Evolutionary conservation across 129 eudicot species (phyloP).

Genomic region (Flaveria brownii): DNA sequence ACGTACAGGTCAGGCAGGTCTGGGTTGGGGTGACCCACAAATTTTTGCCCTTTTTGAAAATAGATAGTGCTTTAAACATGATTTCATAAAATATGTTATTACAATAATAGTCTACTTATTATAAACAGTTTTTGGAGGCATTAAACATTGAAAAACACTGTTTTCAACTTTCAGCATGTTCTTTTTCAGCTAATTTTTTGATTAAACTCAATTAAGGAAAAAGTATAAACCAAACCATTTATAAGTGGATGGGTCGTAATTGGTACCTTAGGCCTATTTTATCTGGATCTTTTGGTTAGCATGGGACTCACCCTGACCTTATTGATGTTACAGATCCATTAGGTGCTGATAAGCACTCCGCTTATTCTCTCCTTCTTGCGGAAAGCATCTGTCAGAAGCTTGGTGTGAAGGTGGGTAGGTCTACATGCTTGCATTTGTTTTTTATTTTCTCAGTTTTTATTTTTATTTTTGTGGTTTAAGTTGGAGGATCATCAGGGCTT

Average conservation of each 20-base stretch:
- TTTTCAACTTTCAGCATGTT: neutral
- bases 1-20: neutral
- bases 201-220: neutral
- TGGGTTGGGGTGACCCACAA: neutral
- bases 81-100: neutral
- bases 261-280: neutral
- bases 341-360: constrained; percentile 91
- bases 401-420: constrained; percentile 68
- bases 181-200: neutral
- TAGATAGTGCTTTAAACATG: neutral
- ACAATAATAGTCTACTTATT: neutral
- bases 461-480: neutral
- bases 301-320: constrained; percentile 12
- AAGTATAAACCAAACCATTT: neutral
- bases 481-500: neutral
- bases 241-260: neutral
- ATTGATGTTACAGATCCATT: constrained; percentile 60
- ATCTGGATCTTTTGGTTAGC: constrained; percentile 2
- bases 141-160: neutral
- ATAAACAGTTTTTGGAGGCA: neutral
- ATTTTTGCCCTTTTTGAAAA: neutral
- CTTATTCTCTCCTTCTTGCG: constrained; percentile 91
- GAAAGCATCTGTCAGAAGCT: constrained; percentile 83
- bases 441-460: neutral
- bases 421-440: constrained; percentile 7